Evolutionary conservation across 352 stramenopile species (phyloP), one percentile per base, ranked within the genome.

Genomic region (Globisporangium yorkense): DNA sequence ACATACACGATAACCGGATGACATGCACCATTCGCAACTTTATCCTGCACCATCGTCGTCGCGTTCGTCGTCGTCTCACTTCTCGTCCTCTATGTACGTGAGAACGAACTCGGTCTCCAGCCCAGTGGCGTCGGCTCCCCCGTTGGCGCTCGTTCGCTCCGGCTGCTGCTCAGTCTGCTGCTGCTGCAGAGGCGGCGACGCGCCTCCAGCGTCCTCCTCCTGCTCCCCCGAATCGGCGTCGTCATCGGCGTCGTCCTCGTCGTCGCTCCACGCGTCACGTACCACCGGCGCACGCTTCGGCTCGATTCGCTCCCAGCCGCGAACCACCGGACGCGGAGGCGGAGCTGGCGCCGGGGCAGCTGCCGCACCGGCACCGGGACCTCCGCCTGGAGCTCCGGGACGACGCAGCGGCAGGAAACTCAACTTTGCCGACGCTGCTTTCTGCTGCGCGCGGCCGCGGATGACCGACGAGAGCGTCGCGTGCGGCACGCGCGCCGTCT

Each of bases 221-320:
- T 46, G 41, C n/a, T 68, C 54, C 1, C 45, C 58, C 44, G 52
- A 55, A 0, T 55, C 46, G 2, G 41, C 29, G 16, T 1, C 47
- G 24, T 57, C 39, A 8, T 56, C 56, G n/a, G 61, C 41, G 2
- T 67, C 50, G 29, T 57, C 59, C 41, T 90, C 82, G 18, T 91
- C 83, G 39, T 93, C 80, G 63, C 84, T 93, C 84, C 84, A 93
- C 0, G 84, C 81, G 61, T 93, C 84, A 2, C 62, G 66, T 39
- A 89, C 56, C 55, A 77, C 65, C 5, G 74, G 72, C 9, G 63
- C 55, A 27, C 68, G 69, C 12, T 66, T 70, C 56, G 70, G 72
- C 35, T 77, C 65, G 20, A 91, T 88, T 53, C 75, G 83, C 51
- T 93, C 83, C 83, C 83, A 93, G 6, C 83, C 83, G 35, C 83